Conservation (phyloP, 345 rosid genomes). For the Turnera subulata region DNA sequence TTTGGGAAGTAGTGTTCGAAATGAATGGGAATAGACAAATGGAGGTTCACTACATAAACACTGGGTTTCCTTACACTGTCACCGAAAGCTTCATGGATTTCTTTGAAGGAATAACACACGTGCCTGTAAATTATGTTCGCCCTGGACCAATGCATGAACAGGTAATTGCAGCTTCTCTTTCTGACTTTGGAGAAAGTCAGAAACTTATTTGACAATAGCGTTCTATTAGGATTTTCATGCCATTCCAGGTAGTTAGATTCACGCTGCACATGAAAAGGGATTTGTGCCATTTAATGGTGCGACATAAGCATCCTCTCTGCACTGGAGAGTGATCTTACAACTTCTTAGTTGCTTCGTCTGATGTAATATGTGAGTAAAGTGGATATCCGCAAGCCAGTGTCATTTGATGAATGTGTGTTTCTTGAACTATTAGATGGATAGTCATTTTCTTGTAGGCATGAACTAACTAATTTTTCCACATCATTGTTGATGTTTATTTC, state of each 20-base stretch:
- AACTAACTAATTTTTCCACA: background rate
- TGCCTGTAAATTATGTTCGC: constrained; percentile 34
- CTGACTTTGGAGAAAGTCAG: too few relatives aligned
- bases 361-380: background rate
- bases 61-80: constrained; percentile 50
- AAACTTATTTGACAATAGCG: background rate
- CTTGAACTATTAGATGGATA: background rate
- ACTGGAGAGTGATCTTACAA: too few relatives aligned
- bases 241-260: too few relatives aligned
- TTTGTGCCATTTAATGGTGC: background rate
- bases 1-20: constrained; percentile 4
- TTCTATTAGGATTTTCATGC: too few relatives aligned
- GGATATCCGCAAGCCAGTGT: too few relatives aligned
- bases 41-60: constrained; percentile 53
- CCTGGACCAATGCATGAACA: constrained; percentile 41
- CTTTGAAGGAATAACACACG: constrained; percentile 46
- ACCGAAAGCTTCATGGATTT: constrained; percentile 60
- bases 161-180: too few relatives aligned
- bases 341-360: too few relatives aligned
- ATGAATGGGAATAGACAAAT: constrained; percentile 50
- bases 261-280: constrained; percentile 5
- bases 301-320: background rate
- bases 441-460: background rate
- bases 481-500: too few relatives aligned
- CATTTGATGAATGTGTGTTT: too few relatives aligned